A percentile compares a stretch with the other conserved stretches of the same genome.
These are phyloP conservation scores for Leccinellum rugosiceps DNA, from an alignment of 768 basidiomycete genomes.

Conservation along the genomic window DNA sequence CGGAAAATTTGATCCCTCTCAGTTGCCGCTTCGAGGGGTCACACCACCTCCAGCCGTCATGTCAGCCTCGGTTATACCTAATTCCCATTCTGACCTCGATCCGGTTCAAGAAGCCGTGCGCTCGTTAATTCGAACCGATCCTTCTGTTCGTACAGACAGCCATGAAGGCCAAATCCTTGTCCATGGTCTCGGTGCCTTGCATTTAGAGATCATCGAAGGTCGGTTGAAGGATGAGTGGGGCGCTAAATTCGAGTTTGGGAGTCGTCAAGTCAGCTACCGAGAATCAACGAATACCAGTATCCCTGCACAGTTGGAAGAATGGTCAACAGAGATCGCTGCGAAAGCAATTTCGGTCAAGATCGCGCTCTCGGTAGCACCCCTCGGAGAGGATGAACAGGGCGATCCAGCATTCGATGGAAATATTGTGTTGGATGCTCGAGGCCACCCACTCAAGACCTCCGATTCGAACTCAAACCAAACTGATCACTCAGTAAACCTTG, in stretches of 20 bases:
- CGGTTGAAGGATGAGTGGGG: constrained; percentile 79
- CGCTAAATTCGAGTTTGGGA: constrained; percentile 72
- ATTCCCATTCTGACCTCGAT: constrained; percentile 73
- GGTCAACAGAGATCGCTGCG: constrained; percentile 64
- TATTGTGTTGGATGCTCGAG: constrained; percentile 55
- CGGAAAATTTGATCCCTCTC: constrained; percentile 32
- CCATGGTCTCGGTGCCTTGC: constrained; percentile 81
- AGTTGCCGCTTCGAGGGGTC: constrained; percentile 56
- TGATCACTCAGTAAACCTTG: constrained; percentile 51
- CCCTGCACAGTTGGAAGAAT: constrained; percentile 37
- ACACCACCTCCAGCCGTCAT: constrained; percentile 80
- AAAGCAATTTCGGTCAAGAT: constrained; percentile 50
- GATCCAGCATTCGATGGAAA: constrained; percentile 78
- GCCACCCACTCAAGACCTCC: constrained; percentile 49
- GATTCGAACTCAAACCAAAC: constrained; percentile 42
- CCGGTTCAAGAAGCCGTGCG: constrained; percentile 75
- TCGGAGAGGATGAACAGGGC: constrained; percentile 54
- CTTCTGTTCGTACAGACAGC: constrained; percentile 76
- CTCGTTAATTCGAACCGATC: constrained; percentile 78
- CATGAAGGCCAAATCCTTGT: constrained; percentile 83
- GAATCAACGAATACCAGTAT: constrained; percentile 44
- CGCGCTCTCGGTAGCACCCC: constrained; percentile 50
- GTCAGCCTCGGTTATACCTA: constrained; percentile 77
- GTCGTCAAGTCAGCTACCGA: constrained; percentile 76
- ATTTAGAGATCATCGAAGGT: constrained; percentile 87